These are phyloP conservation scores for Eucalyptus polyanthemos DNA, from an alignment of 345 rosid genomes.

Conservation along the genomic window DNA sequence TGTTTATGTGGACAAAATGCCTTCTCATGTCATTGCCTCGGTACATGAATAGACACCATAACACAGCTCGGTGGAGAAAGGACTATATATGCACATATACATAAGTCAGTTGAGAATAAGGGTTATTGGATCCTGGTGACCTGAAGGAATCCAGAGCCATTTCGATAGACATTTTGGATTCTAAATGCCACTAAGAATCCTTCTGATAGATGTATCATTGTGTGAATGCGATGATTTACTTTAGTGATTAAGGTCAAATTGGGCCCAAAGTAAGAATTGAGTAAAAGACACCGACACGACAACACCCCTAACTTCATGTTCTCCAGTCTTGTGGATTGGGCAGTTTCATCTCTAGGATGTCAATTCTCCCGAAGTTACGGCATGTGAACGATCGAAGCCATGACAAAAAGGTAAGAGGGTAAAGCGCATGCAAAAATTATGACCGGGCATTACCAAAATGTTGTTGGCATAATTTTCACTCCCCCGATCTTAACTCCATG, in stretches of 20 bases:
- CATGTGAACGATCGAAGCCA: background rate
- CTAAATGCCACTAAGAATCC: background rate
- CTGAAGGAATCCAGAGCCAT: background rate
- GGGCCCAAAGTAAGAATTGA: background rate
- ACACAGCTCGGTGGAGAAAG: background rate
- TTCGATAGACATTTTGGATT: background rate
- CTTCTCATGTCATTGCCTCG: background rate
- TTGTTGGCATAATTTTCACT: background rate
- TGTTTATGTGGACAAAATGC: background rate
- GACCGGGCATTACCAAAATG: background rate
- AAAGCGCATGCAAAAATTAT: background rate
- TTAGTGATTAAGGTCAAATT: background rate
- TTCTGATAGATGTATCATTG: background rate
- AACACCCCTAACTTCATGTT: background rate
- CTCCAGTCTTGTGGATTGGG: background rate
- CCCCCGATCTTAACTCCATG: background rate
- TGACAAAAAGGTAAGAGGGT: background rate
- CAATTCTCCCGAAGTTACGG: background rate
- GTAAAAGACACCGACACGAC: background rate
- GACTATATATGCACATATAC: background rate
- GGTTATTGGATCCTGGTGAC: background rate
- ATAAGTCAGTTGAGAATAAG: background rate
- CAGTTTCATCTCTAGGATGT: background rate
- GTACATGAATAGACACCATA: background rate
- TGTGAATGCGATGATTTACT: background rate